A percentile compares a stretch with the other conserved stretches of the same genome.
phyloP scores from a whole-genome alignment of 306 rosid genomes.

The Arachis stenosperma region DNA sequence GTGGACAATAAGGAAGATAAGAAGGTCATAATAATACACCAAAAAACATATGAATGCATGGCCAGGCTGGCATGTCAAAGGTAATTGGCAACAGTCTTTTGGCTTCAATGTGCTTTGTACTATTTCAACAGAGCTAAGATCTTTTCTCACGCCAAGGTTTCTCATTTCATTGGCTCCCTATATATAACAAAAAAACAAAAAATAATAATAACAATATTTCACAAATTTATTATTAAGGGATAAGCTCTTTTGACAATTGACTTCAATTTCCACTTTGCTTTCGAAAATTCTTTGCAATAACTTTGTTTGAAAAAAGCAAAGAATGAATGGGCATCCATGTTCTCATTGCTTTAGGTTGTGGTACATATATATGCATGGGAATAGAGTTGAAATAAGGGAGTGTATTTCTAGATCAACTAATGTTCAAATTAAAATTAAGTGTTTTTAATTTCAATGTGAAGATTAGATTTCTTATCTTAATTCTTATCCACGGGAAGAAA shows the following conservation, averaged over 20 bases:
- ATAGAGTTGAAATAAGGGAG: not conserved
- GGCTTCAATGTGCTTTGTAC: not conserved
- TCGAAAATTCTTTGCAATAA: slow-evolving; percentile 14
- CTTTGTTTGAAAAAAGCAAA: not conserved
- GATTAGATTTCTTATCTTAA: not conserved
- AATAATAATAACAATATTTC: too few relatives aligned
- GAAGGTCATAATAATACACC: too few relatives aligned
- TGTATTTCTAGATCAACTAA: not conserved
- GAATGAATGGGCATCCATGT: not conserved
- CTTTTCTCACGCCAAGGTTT: slow-evolving; percentile 11
- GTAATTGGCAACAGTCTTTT: not conserved
- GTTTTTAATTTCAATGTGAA: not conserved
- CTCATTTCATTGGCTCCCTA: slow-evolving; percentile 16
- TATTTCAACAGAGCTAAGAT: not conserved
- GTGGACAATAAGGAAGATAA: too few relatives aligned
- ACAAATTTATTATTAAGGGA: not conserved
- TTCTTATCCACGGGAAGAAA: too few relatives aligned
- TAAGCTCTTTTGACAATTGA: slow-evolving; percentile 35
- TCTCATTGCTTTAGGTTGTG: not conserved
- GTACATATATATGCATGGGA: not conserved
- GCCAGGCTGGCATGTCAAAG: slow-evolving; percentile 18
- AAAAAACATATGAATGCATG: not conserved
- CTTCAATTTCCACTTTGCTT: not conserved
- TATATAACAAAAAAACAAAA: too few relatives aligned
- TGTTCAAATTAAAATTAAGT: not conserved